Evolutionary conservation across 1,284 basidiomycete species (phyloP), one percentile per base, ranked within the genome.

Genomic region (Taiwanofungus camphoratus): DNA sequence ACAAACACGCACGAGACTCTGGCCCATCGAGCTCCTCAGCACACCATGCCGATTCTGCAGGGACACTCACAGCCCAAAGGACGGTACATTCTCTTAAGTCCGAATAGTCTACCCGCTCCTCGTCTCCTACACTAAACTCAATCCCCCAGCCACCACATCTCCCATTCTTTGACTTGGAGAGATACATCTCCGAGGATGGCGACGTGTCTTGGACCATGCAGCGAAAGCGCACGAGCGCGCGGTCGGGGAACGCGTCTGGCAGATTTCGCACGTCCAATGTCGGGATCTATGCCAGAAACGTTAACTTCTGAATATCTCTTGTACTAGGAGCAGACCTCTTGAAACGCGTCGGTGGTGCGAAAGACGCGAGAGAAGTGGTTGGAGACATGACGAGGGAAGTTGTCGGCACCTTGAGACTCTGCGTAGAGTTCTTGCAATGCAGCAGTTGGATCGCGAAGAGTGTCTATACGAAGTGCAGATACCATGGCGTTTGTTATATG

Each of bases 201-300:
- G 85, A 85, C 1, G 83, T 87, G 55, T 88, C 87, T 59, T 89
- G 86, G n/a, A 89, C 69, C 83, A 87, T 85, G 11, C 74, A 78
- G 32, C 76, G 72, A 57, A 88, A 87, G 13, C 74, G 69, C 7
- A 89, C 82, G 3, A 88, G 68, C 1, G 76, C 63, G 11, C 75
- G 67, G 46, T 70, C 64, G 13, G 56, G 55, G 51, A 76, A 69
- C 4, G 61, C 61, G 35, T 71, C 65, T 19, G 77, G 77, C 4
- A 78, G 70, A 51, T 67, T 60, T 0, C 57, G 50, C 4, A 69
- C 56, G 57, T 74, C 65, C 18, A 86, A 66, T 4, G 63, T 48
- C 1, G 81, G 77, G 24, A 86, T 79, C 78, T 85, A 48, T 9
- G 23, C 24, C 27, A 19, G 40, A 8, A 20, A 20, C 38, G 18